These are phyloP conservation scores for Gynandropsis gynandra DNA, from an alignment of 345 rosid species.

Conservation along the genomic window DNA sequence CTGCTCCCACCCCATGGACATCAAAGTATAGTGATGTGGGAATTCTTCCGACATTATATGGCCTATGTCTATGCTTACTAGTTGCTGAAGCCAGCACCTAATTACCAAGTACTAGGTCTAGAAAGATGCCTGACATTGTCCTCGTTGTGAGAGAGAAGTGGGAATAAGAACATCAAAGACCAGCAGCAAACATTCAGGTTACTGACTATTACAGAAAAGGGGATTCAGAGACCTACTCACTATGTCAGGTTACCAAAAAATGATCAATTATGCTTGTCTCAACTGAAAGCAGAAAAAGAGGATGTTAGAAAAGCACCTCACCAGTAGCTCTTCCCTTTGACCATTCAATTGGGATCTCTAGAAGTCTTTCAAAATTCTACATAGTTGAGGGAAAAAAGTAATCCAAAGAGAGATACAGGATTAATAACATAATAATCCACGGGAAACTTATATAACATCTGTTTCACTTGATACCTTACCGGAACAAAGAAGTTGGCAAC, in stretches of 20 bases:
- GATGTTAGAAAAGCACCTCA: conserved; percentile 94
- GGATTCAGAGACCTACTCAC: too few relatives aligned
- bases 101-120: too few relatives aligned
- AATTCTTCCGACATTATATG: neutral
- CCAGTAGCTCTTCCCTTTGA: conserved; percentile 95
- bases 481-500: conserved; percentile 81
- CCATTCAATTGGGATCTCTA: conserved; percentile 88
- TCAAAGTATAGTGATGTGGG: too few relatives aligned
- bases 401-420: conserved; percentile 9
- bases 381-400: conserved; percentile 19
- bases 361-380: conserved; percentile 88
- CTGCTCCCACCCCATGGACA: too few relatives aligned
- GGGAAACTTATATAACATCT: neutral
- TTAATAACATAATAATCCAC: conserved; percentile 11
- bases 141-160: too few relatives aligned
- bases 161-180: too few relatives aligned
- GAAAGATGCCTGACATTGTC: too few relatives aligned
- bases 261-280: conserved; percentile 9
- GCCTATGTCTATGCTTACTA: too few relatives aligned
- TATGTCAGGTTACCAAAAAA: neutral
- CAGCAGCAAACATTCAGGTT: too few relatives aligned
- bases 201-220: too few relatives aligned
- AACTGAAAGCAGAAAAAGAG: conserved; percentile 12
- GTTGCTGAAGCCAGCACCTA: too few relatives aligned
- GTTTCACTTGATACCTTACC: conserved; percentile 39